These are phyloP conservation scores for Giardia duodenalis DNA, from an alignment of 208 protist species.

Conservation along the genomic window DNA sequence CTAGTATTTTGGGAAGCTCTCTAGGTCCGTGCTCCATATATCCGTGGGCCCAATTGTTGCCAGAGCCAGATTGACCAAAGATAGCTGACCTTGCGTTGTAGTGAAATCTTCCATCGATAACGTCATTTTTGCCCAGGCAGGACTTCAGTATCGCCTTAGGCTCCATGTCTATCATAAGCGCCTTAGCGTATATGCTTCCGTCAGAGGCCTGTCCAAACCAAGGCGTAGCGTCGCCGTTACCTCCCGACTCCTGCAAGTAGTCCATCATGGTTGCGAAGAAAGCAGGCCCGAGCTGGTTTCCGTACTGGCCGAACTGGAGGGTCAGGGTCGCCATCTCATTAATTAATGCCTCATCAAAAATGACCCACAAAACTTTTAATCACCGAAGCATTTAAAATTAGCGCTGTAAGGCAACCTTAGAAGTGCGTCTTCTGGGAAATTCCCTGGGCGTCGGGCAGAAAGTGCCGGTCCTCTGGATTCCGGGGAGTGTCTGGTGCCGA, in stretches of 20 bases:
- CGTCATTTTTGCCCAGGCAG: neutral
- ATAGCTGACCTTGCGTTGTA: neutral
- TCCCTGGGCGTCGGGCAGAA: neutral
- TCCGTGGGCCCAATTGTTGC: neutral
- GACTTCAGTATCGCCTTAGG: neutral
- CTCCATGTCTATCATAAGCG: neutral
- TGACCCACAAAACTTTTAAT: neutral
- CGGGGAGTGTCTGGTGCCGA: neutral
- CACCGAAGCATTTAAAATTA: neutral
- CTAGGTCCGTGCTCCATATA: neutral
- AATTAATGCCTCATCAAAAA: neutral
- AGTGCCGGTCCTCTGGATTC: neutral
- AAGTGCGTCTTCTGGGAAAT: neutral
- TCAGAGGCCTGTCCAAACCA: neutral
- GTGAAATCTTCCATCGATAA: neutral
- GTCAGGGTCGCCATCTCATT: neutral
- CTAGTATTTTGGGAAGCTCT: neutral
- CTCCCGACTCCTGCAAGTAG: neutral
- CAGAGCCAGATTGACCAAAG: neutral
- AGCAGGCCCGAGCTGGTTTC: neutral
- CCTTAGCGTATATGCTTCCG: neutral
- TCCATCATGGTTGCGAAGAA: neutral
- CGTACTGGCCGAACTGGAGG: slow-evolving; percentile 1
- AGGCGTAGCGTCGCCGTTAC: neutral
- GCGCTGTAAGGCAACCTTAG: neutral